phyloP scores from a whole-genome alignment of 108 stramenopile genomes.

The Cyclostephanos tholiformis region DNA sequence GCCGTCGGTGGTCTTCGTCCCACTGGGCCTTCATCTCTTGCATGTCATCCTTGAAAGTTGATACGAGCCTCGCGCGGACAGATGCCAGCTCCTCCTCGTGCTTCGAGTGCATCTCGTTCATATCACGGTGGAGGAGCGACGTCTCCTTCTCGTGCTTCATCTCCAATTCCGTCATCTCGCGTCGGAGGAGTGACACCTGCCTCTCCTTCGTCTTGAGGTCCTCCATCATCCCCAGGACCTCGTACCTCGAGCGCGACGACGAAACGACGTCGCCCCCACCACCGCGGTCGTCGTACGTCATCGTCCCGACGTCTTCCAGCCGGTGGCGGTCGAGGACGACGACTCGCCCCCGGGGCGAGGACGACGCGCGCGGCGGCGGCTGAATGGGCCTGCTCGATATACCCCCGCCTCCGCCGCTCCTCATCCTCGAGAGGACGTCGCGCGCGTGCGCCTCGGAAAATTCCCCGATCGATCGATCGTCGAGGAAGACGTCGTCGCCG shows the following conservation, averaged over 20 bases:
- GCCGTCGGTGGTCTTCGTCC: slow-evolving; percentile 22
- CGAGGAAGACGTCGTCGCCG: background rate
- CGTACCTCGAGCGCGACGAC: slow-evolving; percentile 17
- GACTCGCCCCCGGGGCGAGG: background rate
- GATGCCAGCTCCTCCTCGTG: slow-evolving; percentile 22
- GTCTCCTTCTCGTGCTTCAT: slow-evolving; percentile 19
- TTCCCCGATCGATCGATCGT: slow-evolving; percentile 21
- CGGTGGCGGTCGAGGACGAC: background rate
- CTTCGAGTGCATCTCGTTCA: slow-evolving; percentile 5
- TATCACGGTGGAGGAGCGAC: slow-evolving; percentile 9
- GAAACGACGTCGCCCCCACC: too few relatives aligned
- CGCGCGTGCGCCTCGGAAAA: slow-evolving; percentile 6
- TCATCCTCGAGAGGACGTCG: slow-evolving; percentile 21
- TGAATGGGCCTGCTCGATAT: too few relatives aligned
- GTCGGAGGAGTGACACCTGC: background rate
- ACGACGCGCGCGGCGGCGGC: background rate
- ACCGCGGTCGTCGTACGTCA: background rate
- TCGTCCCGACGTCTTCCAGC: background rate
- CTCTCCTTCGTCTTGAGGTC: slow-evolving; percentile 28
- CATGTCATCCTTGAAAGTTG: slow-evolving; percentile 45
- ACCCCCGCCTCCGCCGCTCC: too few relatives aligned
- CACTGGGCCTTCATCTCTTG: slow-evolving; percentile 46
- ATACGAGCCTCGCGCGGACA: slow-evolving; percentile 25
- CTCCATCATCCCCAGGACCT: slow-evolving; percentile 35
- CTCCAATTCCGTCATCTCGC: slow-evolving; percentile 20